These are phyloP conservation scores for Lupinus albus DNA, from an alignment of 306 rosid species.

Conservation along the genomic window DNA sequence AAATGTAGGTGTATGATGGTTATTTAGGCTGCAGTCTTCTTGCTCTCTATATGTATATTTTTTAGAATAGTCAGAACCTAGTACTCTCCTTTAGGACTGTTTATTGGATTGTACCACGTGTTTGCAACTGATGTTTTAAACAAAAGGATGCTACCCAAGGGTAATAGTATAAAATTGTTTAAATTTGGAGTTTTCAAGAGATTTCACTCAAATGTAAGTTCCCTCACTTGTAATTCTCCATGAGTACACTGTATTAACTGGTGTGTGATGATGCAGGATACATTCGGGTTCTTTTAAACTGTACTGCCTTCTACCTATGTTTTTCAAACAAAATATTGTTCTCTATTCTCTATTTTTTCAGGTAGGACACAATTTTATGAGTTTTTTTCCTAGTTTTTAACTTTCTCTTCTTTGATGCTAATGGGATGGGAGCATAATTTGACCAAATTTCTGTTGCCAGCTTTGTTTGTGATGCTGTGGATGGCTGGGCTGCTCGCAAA, in stretches of 20 bases:
- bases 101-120: conserved; percentile 31
- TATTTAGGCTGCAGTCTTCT: background rate
- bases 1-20: background rate
- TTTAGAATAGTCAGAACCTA: background rate
- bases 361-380: conserved; percentile 55
- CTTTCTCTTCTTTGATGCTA: conserved; percentile 24
- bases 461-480: conserved; percentile 92
- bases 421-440: conserved; percentile 30
- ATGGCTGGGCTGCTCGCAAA: conserved; percentile 99
- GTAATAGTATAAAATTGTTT: conserved; percentile 12
- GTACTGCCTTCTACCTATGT: conserved; percentile 74
- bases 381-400: conserved; percentile 27
- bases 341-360: conserved; percentile 76
- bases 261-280: conserved; percentile 68
- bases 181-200: conserved; percentile 28
- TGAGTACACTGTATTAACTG: conserved; percentile 30
- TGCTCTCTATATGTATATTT: background rate
- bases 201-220: conserved; percentile 11
- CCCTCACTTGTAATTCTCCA: conserved; percentile 19
- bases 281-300: conserved; percentile 73
- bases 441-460: conserved; percentile 55
- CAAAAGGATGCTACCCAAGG: conserved; percentile 10
- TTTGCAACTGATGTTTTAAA: conserved; percentile 32
- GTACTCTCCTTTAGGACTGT: background rate
- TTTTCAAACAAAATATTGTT: conserved; percentile 76